A percentile compares a stretch with the other conserved stretches of the same genome.
Conservation (phyloP, 495 filamentous ascomycete species). For the Penicillium simplicissimum region DNA sequence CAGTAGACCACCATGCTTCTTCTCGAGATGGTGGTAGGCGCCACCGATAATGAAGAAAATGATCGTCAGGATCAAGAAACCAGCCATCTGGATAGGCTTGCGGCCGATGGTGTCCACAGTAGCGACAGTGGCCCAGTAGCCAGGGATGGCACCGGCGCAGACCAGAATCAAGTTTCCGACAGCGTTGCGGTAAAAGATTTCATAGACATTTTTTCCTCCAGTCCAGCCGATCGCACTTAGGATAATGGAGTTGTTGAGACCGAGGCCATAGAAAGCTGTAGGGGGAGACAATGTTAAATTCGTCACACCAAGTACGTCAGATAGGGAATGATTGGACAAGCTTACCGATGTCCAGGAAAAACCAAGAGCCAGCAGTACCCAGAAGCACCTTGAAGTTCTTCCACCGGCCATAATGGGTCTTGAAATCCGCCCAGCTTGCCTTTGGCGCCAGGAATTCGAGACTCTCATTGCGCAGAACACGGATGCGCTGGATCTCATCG, state of each 20-base stretch:
- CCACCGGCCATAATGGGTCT: slow-evolving; percentile 62
- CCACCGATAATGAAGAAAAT: slow-evolving; percentile 79
- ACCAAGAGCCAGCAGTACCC: slow-evolving; percentile 79
- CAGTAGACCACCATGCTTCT: slow-evolving; percentile 55
- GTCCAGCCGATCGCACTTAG: slow-evolving; percentile 68
- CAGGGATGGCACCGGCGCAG: slow-evolving; percentile 72
- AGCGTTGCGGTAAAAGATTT: slow-evolving; percentile 66
- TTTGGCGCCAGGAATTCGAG: slow-evolving; percentile 54
- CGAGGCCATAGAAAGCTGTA: slow-evolving; percentile 75
- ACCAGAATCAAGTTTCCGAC: slow-evolving; percentile 75
- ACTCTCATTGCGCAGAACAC: slow-evolving; percentile 45
- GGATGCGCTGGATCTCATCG: slow-evolving; percentile 60
- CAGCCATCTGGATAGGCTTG: slow-evolving; percentile 75
- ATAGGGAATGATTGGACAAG: too few relatives aligned
- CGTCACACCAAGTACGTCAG: not conserved
- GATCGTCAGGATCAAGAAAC: slow-evolving; percentile 71
- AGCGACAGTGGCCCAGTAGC: slow-evolving; percentile 74
- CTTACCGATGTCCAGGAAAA: slow-evolving; percentile 65
- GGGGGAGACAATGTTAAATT: slow-evolving; percentile 1
- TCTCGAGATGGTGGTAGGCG: slow-evolving; percentile 52
- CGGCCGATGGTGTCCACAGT: slow-evolving; percentile 72
- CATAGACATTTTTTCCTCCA: slow-evolving; percentile 56
- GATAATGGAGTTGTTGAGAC: slow-evolving; percentile 72
- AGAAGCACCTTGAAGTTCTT: slow-evolving; percentile 69
- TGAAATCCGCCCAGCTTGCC: slow-evolving; percentile 68